Conservation (phyloP, 495 filamentous ascomycete species). For the Penicillium manginii region DNA sequence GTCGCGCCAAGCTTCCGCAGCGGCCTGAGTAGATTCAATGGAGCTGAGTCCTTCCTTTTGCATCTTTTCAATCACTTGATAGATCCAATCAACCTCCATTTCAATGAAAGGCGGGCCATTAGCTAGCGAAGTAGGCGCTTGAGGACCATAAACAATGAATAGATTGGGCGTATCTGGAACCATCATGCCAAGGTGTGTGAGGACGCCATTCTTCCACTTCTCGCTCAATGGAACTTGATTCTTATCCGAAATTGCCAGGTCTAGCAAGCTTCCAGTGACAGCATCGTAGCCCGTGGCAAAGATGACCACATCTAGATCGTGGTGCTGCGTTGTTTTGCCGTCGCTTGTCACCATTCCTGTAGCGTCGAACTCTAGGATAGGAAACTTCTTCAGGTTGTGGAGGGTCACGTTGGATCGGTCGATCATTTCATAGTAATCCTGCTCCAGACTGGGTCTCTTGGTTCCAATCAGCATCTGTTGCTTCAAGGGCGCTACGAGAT, state of each 20-base stretch:
- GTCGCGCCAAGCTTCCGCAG: constrained; percentile 42
- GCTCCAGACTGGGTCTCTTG: constrained; percentile 58
- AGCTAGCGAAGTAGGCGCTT: constrained; percentile 49
- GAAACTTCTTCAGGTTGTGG: constrained; percentile 49
- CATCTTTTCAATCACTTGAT: constrained; percentile 47
- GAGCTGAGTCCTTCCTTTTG: constrained; percentile 32
- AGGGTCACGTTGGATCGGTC: constrained; percentile 54
- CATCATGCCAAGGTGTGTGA: constrained; percentile 55
- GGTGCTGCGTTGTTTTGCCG: constrained; percentile 29
- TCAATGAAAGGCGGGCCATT: constrained; percentile 59
- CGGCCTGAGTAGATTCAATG: constrained; percentile 44
- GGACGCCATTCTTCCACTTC: constrained; percentile 52
- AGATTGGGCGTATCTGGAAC: constrained; percentile 56
- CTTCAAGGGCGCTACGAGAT: constrained; percentile 54
- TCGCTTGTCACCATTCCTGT: constrained; percentile 45
- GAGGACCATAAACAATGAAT: constrained; percentile 55
- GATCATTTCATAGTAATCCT: constrained; percentile 59
- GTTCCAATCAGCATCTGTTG: constrained; percentile 51
- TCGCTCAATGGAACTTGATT: constrained; percentile 41
- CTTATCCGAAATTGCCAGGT: constrained; percentile 48
- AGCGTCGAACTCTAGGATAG: constrained; percentile 48
- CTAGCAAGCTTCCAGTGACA: constrained; percentile 51
- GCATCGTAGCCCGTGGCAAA: constrained; percentile 61
- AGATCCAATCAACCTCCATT: constrained; percentile 57
- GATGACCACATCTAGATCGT: constrained; percentile 52